Evolutionary conservation across 345 rosid species (phyloP), one percentile per base, ranked within the genome.

Genomic region (Sisymbrium altissimum): DNA sequence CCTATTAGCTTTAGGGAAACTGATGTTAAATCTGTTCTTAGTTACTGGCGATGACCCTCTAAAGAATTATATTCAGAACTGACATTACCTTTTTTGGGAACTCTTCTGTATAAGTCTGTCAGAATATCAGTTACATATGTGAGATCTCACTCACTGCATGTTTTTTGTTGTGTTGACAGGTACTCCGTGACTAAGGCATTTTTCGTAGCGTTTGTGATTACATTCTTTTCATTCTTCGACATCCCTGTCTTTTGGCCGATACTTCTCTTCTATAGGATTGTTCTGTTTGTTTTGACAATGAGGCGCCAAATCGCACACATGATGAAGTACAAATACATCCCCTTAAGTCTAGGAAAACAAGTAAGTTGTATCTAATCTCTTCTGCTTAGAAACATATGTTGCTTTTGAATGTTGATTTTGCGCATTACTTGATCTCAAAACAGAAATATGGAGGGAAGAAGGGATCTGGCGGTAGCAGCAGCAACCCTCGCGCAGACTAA

Each of bases 231-330:
- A n/a, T n/a, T n/a, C n/a, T n/a, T n/a, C n/a, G n/a, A n/a, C n/a
- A 88, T 93, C 30, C 97, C 93, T 3, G 96, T 86, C 63, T 87
- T 93, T 77, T 90, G 97, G 98, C 97, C 97, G 7, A 87, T 89
- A 80, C 69, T 93, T 29, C 84, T 90, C 7, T 87, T 83, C 73
- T 93, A 90, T 68, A 87, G 93, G 98, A 73, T 90, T 39, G 86
- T 88, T 79, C 84, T 93, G 39, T 90, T 90, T 76, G 64, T 83
- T 72, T 83, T 87, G 48, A 90, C 96, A 4, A 90, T 87, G 97
- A 86, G 87, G 70, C 88, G 92, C 70, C 96, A 89, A 72, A 85
- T 93, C 29, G 53, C 84, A 6, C 93, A 93, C 83, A 87, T 93
- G 98, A 85, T 90, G 80, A 93, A 91, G 78, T 89, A 89, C 90